Percentiles rank a stretch among this genome's conserved stretches.
Conservation (phyloP, 192 early-diverging fungal species). For the Gonapodya prolifera region DNA sequence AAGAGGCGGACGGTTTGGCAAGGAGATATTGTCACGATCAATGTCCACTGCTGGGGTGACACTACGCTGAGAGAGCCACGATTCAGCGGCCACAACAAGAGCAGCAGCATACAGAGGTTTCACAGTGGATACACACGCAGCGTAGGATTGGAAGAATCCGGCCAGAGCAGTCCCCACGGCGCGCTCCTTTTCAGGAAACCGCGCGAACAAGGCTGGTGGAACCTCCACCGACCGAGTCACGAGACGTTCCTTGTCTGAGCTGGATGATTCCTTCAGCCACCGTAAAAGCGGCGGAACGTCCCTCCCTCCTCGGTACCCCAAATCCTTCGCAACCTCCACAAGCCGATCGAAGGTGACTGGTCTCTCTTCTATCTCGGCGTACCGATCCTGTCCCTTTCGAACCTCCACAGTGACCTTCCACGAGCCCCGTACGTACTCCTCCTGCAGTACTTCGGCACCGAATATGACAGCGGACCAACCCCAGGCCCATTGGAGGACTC, state of each 20-base stretch:
- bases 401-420: not conserved
- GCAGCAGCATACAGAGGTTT: not conserved
- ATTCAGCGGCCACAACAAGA: not conserved
- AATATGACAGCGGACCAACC: not conserved
- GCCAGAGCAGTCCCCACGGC: not conserved
- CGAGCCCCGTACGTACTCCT: not conserved
- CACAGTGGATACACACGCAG: not conserved
- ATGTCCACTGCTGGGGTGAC: not conserved
- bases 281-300: not conserved
- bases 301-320: not conserved
- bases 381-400: not conserved
- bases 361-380: not conserved
- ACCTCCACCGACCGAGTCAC: not conserved
- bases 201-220: not conserved
- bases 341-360: not conserved
- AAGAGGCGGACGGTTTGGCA: not conserved
- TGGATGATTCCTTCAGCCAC: not conserved
- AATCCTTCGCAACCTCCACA: not conserved
- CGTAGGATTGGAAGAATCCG: not conserved
- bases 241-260: not conserved
- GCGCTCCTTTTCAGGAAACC: not conserved
- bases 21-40: not conserved
- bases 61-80: not conserved
- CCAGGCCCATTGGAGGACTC: not conserved
- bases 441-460: not conserved